These are phyloP conservation scores for Trichoderma semiorbis DNA, from an alignment of 2,329 filamentous ascomycete genomes.

Conservation along the genomic window DNA sequence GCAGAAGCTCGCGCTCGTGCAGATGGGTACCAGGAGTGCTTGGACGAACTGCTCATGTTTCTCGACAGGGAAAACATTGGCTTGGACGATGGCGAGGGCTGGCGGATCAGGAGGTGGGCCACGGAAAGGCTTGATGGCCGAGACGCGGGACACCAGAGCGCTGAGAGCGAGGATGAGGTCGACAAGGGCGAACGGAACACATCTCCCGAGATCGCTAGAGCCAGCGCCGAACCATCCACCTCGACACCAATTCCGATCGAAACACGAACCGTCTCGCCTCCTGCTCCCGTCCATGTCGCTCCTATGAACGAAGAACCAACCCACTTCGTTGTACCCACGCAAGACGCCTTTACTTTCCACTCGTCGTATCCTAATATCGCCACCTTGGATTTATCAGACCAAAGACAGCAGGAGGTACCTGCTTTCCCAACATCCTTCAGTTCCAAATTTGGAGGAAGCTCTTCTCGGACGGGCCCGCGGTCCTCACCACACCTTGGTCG, in stretches of 20 bases:
- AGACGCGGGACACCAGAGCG: conserved; percentile 49
- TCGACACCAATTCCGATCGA: conserved; percentile 19
- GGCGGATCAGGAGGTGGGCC: conserved; percentile 60
- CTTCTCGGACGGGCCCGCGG: conserved; percentile 27
- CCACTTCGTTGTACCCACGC: conserved; percentile 50
- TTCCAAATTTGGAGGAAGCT: conserved; percentile 28
- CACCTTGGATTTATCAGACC: conserved; percentile 58
- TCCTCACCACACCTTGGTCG: conserved; percentile 50
- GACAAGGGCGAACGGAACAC: conserved; percentile 59
- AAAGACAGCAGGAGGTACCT: conserved; percentile 39
- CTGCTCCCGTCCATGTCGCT: conserved; percentile 27
- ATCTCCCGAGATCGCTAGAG: conserved; percentile 55
- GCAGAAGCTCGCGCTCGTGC: conserved; percentile 71
- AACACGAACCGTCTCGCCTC: conserved; percentile 25
- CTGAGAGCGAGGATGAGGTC: conserved; percentile 67
- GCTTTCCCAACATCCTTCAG: conserved; percentile 27
- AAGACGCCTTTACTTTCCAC: conserved; percentile 67
- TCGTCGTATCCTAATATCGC: conserved; percentile 60
- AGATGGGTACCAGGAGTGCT: conserved; percentile 88
- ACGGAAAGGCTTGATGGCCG: conserved; percentile 66
- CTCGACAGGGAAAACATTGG: conserved; percentile 80
- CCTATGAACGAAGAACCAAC: conserved; percentile 30
- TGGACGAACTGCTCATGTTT: conserved; percentile 84
- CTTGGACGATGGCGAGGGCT: conserved; percentile 72
- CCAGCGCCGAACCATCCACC: conserved; percentile 40